Evolutionary conservation across 2,329 filamentous ascomycete species (phyloP).

Genomic region (Colletotrichum simmondsii): DNA sequence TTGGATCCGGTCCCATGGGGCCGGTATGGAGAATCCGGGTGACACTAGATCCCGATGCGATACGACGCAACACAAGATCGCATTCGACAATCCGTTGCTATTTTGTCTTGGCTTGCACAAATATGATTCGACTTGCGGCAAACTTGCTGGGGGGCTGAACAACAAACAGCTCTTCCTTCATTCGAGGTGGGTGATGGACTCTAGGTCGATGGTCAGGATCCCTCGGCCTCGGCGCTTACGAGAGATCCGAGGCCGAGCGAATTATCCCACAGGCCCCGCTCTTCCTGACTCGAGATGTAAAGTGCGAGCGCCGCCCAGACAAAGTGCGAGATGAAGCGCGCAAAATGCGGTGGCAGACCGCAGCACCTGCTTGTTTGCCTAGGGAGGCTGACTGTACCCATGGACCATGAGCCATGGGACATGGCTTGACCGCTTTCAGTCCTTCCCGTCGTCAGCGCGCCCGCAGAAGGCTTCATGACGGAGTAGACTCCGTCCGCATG

Average conservation of each 20-base stretch:
- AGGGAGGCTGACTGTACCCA: too few relatives aligned
- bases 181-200: not conserved
- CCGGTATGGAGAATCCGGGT: not conserved
- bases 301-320: not conserved
- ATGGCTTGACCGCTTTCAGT: not conserved
- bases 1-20: slow-evolving; percentile 2
- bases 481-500: slow-evolving; percentile 3
- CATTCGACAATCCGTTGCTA: not conserved
- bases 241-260: slow-evolving; percentile 3
- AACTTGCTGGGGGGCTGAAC: not conserved
- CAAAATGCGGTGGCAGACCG: too few relatives aligned
- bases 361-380: not conserved
- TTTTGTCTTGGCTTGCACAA: not conserved
- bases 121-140: not conserved
- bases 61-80: not conserved
- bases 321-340: too few relatives aligned
- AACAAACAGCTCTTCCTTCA: not conserved
- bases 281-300: not conserved
- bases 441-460: not conserved
- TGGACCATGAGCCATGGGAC: too few relatives aligned
- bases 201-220: slow-evolving; percentile 5
- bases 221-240: slow-evolving; percentile 6
- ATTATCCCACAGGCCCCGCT: not conserved
- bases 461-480: not conserved
- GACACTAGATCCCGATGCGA: not conserved